Evolutionary conservation across 208 protist genomes (phyloP), one percentile per base, ranked within the genome.

Genomic region (Leishmania turanica): DNA sequence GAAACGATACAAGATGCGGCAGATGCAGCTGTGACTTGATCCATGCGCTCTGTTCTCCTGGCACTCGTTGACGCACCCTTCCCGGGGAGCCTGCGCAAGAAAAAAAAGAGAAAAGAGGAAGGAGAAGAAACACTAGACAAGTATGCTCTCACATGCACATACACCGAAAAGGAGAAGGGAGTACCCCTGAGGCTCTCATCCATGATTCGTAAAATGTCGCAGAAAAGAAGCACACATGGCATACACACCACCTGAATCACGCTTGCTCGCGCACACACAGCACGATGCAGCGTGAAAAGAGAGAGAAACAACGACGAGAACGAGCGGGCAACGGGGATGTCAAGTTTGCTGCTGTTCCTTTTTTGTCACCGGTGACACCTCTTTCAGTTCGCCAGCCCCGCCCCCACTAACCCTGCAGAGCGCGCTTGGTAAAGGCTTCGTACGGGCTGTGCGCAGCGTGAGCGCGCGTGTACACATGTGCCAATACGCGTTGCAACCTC

Each of bases 21-120:
- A 62, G 73, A 27, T 27, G 40, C 56, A 19, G 21, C 73, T 31
- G 69, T 34, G 11, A 73, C 69, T 54, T 47, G 45, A 54, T 37
- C 5, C 31, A 45, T 73, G 69, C 13, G 69, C 15, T 54, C 45
- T 2, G 40, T 37, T 71, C 27, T 34, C 40, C 31, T 73, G 27
- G 27, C 21, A 19, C 13, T 31, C 24, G 21, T n/a, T 54, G 42
- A 53, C 7, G 11, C 8, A 37, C 27, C 31, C 27, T 78, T 3
- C 42, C 9, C 24, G 40, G 21, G 54, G 7, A 9, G 5, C 21
- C 54, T n/a, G 21, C 54, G 8, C 45, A 49, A 49, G n/a, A 49
- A 49, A 49, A 58, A 74, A 65, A 62, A 64, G n/a, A 79, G 69
- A 45, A 54, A 82, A 77, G 11, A 27, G 19, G n/a, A 49, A 37